Conservation (phyloP, 176 grass and related monocot species). For the Hyparrhenia diplandra region DNA sequence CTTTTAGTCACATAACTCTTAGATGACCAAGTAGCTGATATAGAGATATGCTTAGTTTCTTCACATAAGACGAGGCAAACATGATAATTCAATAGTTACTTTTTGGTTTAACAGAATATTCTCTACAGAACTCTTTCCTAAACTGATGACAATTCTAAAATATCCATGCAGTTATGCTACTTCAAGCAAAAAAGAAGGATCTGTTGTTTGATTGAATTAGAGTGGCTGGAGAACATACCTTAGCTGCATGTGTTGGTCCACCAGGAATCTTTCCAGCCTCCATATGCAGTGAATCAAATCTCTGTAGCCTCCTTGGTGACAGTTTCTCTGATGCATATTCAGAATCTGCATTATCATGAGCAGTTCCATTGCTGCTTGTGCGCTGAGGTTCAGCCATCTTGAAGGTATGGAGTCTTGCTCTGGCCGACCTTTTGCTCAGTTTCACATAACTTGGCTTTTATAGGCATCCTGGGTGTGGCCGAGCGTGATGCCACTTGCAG, state of each 20-base stretch:
- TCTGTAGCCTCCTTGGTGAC: slow-evolving; percentile 32
- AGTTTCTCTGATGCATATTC: slow-evolving; percentile 12
- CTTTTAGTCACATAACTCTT: neutral
- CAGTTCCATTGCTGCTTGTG: slow-evolving; percentile 19
- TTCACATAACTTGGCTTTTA: slow-evolving; percentile 29
- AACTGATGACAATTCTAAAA: neutral
- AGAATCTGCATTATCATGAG: slow-evolving; percentile 2
- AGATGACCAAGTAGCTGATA: neutral
- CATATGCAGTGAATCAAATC: slow-evolving; percentile 53
- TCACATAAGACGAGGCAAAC: neutral
- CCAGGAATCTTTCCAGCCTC: slow-evolving; percentile 46
- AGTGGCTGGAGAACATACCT: slow-evolving; percentile 35
- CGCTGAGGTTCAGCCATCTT: slow-evolving; percentile 33
- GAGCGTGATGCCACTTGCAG: neutral
- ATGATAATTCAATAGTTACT: neutral
- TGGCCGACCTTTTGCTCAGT: neutral
- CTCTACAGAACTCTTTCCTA: neutral
- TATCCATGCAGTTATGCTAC: neutral
- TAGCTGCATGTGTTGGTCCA: slow-evolving; percentile 22
- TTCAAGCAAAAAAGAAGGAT: neutral
- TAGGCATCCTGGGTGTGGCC: neutral
- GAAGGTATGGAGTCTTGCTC: neutral
- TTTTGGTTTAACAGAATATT: neutral
- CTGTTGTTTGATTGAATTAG: neutral
- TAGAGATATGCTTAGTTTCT: neutral